These are phyloP conservation scores for Hyaloscypha variabilis DNA, from an alignment of 495 filamentous ascomycete species.

Conservation along the genomic window DNA sequence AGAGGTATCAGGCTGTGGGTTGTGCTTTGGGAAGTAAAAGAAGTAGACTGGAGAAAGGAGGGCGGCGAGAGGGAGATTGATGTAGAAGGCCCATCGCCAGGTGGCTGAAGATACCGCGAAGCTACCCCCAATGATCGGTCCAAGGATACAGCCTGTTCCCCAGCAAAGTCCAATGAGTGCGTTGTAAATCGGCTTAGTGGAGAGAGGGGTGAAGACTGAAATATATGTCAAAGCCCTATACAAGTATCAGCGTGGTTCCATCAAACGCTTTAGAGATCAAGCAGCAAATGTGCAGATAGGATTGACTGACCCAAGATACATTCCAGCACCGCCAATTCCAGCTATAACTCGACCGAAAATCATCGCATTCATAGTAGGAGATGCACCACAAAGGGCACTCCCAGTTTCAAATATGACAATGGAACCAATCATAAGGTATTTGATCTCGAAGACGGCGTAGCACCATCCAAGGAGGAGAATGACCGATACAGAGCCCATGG, in stretches of 20 bases:
- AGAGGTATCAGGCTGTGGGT: conserved; percentile 2
- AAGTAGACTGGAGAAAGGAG: conserved; percentile 21
- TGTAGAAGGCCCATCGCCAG: conserved; percentile 45
- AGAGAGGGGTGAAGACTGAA: conserved; percentile 35
- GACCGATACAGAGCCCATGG: conserved; percentile 48
- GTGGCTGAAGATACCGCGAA: conserved; percentile 38
- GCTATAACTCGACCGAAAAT: conserved; percentile 45
- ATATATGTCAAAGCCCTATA: conserved; percentile 19
- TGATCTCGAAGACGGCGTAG: conserved; percentile 53
- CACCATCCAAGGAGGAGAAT: conserved; percentile 38
- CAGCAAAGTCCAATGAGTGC: conserved; percentile 42
- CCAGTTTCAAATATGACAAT: conserved; percentile 52
- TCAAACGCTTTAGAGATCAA: neutral
- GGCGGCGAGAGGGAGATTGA: conserved; percentile 17
- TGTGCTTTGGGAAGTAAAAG: conserved; percentile 17
- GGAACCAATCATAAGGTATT: conserved; percentile 50
- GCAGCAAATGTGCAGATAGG: neutral
- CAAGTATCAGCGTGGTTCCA: neutral
- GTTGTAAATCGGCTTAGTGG: conserved; percentile 48
- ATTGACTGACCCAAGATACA: conserved; percentile 45
- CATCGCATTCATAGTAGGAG: conserved; percentile 48
- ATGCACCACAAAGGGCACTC: conserved; percentile 55
- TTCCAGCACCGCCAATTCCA: conserved; percentile 48
- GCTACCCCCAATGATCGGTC: conserved; percentile 44
- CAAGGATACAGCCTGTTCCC: conserved; percentile 51